phyloP scores from a whole-genome alignment of 257 asterid genomes.

The Misopates orontium region DNA sequence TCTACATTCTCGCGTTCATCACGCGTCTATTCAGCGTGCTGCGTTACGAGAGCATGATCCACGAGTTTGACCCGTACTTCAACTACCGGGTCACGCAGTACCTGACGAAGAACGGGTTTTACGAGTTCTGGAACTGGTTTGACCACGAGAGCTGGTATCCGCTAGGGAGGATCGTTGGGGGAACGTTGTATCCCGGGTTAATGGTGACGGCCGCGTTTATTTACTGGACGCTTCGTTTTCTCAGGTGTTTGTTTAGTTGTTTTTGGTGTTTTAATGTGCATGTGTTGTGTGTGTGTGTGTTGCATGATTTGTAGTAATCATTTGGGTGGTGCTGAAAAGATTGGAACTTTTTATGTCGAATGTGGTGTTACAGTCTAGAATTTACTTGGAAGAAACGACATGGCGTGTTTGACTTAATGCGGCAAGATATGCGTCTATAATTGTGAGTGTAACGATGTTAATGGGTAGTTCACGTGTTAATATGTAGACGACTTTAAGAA shows the following conservation, averaged over 20 bases:
- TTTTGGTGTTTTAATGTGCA: too few relatives aligned
- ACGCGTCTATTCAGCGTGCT: slow-evolving; percentile 87
- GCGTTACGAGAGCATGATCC: slow-evolving; percentile 99
- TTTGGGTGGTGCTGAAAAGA: too few relatives aligned
- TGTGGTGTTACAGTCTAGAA: too few relatives aligned
- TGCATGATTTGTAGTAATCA: not conserved
- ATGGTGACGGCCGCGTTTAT: slow-evolving; percentile 97
- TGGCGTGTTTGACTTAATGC: too few relatives aligned
- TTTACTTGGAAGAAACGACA: too few relatives aligned
- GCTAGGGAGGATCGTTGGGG: slow-evolving; percentile 88
- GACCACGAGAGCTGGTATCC: slow-evolving; percentile 99
- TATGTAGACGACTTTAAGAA: too few relatives aligned
- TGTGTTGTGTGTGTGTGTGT: not conserved
- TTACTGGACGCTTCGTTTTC: slow-evolving; percentile 78
- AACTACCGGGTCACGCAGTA: slow-evolving; percentile 90
- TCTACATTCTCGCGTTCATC: slow-evolving; percentile 81
- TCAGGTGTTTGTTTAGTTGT: slow-evolving; percentile 44
- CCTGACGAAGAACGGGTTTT: slow-evolving; percentile 75
- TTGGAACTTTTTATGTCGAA: too few relatives aligned
- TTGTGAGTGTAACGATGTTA: too few relatives aligned
- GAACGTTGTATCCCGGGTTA: slow-evolving; percentile 95
- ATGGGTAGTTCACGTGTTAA: too few relatives aligned
- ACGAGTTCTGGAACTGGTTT: slow-evolving; percentile 99
- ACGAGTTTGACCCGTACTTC: slow-evolving; percentile 98
- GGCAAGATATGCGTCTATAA: too few relatives aligned